Base-by-base conservation (phyloP, 2,329 filamentous ascomycete species). In the Beauveria brongniartii region DNA sequence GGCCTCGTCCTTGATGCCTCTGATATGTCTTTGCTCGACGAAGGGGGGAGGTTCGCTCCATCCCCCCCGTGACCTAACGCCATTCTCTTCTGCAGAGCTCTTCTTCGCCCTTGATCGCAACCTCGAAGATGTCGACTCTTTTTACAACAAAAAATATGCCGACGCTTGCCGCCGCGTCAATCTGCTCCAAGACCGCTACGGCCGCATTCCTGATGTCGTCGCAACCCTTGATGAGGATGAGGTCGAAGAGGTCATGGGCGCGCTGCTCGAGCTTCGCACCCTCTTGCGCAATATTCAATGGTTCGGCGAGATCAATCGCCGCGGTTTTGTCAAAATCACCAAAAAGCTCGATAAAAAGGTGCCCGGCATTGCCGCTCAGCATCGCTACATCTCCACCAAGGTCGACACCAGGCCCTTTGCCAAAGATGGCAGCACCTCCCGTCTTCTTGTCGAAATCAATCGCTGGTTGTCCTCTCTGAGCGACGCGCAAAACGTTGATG, bases 291-390 rank as follows among this genome's bases (percentile, higher is more conserved):
- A 97, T 69, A 79, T 99, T 57, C 90, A 96, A 73, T 97, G 92
- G 92, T 99, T 97, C 72, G 93, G 92, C 55, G 93, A 97, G 75
- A 93, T 97, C 69, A 99, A 99, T 73, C 85, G 92, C 57, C 83
- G 91, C 65, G 94, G 94, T 2, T 99, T 99, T 70, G 85, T 95
- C 73, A 99, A 99, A 78, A 99, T 99, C 73, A 96, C 94, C 56
- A 99, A 99, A 79, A 99, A 99, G 76, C 79, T 97, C 51, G 94
- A 99, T 76, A 99, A 99, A 78, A 97, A 96, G 77, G 84, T 97
- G 3, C 82, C 88, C 1, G 82, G 84, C 51, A 84, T 86, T 3
- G 83, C 87, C 55, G 88, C 90, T 0, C 92, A 97, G 77, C 87
- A 90, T 71, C 85, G 87, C 62, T 99, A 97, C 70, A 81, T 99